phyloP scores from a whole-genome alignment of 2,329 filamentous ascomycete species.

The Calonectria montana region DNA sequence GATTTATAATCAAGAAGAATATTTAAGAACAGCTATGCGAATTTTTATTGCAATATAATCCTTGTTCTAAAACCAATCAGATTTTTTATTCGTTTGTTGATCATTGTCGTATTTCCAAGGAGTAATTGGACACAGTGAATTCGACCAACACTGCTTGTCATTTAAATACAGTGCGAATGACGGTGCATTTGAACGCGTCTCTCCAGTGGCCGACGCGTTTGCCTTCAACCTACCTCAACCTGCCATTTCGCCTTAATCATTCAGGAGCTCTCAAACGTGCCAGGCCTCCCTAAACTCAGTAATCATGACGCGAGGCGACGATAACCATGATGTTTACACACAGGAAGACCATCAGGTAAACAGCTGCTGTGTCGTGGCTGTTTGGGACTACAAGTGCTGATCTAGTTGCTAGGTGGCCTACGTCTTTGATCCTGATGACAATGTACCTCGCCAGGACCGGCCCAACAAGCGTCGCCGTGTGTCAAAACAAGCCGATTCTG shows the following conservation, averaged over 20 bases:
- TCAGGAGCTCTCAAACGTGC: not conserved
- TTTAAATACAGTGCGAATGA: conserved; percentile 32
- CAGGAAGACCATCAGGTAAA: conserved; percentile 60
- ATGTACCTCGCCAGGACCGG: conserved; percentile 49
- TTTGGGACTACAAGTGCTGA: conserved; percentile 26
- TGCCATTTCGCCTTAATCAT: conserved; percentile 25
- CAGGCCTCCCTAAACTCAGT: not conserved
- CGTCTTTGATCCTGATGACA: conserved; percentile 66
- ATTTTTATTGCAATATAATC: not conserved
- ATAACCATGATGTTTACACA: conserved; percentile 41
- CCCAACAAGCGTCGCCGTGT: conserved; percentile 70
- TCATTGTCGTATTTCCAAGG: too few species aligned
- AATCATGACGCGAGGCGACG: conserved; percentile 40
- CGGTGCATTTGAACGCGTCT: conserved; percentile 24
- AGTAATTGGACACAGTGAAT: too few species aligned
- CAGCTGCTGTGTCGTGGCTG: not conserved
- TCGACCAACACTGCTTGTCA: not conserved
- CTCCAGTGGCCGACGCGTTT: conserved; percentile 36
- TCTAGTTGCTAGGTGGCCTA: conserved; percentile 64
- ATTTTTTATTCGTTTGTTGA: too few species aligned
- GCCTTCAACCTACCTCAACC: conserved; percentile 12
- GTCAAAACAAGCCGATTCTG: conserved; percentile 51
- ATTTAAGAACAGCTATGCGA: not conserved
- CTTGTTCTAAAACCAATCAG: not conserved
- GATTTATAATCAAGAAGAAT: not conserved